Base-by-base conservation (phyloP, 2,329 filamentous ascomycete species). In the Lojkania enalia region DNA sequence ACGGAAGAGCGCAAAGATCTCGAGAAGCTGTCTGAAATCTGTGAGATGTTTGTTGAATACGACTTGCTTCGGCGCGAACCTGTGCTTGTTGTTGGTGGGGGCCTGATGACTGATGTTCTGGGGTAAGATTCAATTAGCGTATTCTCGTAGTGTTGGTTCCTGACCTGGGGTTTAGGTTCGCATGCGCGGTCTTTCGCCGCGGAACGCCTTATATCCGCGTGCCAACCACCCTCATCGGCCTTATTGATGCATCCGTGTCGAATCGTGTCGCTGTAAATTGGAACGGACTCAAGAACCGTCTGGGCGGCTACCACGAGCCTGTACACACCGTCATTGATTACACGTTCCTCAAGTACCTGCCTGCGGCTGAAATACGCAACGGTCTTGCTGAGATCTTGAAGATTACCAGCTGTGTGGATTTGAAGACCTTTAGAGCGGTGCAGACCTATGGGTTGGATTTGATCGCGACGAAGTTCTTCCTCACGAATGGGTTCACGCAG, bases 191-290 rank as follows among this genome's bases (percentile, higher is more conserved):
- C 5, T 88, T 88, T 70, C 80, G 85, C 49, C 77, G 86, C 56
- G 87, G 82, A 70, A 88, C 85, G 32, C 87, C 87, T 70, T 88
- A 79, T 71, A 87, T 88, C 61, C 83, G 85, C 36, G 79, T 88
- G 6, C 86, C 86, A 1, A 88, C 86, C 0, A 88, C 86, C 1
- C 82, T 88, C 51, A 88, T 89, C 60, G 85, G 86, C 7, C 74
- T 89, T 36, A 88, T 88, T 48, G 86, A 89, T 60, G 86, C 86
- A 2, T 86, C 83, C 14, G 86, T 88, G 39, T 86, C 82, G 25
- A 88, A 88, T 74, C 88, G 88, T 64, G 85, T 88, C n/a, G 86
- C 83, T 11, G 85, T 88, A 58, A 88, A 88, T 73, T 87, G 88
- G 58, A 84, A 83, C 63, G 82, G 84, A 65, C 86, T 87, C 75